Evolutionary conservation across 495 filamentous ascomycete genomes (phyloP), one percentile per base, ranked within the genome.

Genomic region (Sphaerosporella brunnea): DNA sequence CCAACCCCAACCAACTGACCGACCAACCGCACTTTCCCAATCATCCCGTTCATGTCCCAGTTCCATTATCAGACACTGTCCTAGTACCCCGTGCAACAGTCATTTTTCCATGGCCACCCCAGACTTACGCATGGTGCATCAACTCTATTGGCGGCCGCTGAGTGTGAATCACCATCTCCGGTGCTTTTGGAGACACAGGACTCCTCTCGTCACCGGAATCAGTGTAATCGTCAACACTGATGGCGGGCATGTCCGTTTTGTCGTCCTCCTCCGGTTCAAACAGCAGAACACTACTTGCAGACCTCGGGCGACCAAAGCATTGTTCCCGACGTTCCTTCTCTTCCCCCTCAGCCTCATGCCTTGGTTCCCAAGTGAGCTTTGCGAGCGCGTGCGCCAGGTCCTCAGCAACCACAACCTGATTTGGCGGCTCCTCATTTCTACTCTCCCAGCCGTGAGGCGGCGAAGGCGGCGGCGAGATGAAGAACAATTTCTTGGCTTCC

Each of bases 371-470:
- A 19, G 46, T 51, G 34, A 94, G 62, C 55, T 74, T 77, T 3
- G 79, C 71, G 15, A 97, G 68, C 2, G 92, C 90, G 23, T 71
- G 67, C 0, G 84, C 84, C 24, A 97, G 68, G 62, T 97, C 90
- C 45, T 82, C 80, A 5, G 90, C 86, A 58, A 94, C 82, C 7
- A 94, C 84, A 50, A 84, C 78, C 64, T 84, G 87, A 63, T 97
- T 97, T 24, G 90, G 90, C 2, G 88, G 82, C 20, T 81, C 86
- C 66, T 97, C 90, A 39, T 83, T 68, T 56, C 75, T 75, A 68
- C 86, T 73, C 64, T 88, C 81, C 90, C 90, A 97, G 30, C 87
- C 90, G 59, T 84, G 80, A 2, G 90, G 90, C 41, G 90, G 90
- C 49, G 71, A 77, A 1, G 90, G 92, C 8, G 90, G 90, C 26